phyloP scores from a whole-genome alignment of 176 grass and related monocot species.

The Ananas comosus region DNA sequence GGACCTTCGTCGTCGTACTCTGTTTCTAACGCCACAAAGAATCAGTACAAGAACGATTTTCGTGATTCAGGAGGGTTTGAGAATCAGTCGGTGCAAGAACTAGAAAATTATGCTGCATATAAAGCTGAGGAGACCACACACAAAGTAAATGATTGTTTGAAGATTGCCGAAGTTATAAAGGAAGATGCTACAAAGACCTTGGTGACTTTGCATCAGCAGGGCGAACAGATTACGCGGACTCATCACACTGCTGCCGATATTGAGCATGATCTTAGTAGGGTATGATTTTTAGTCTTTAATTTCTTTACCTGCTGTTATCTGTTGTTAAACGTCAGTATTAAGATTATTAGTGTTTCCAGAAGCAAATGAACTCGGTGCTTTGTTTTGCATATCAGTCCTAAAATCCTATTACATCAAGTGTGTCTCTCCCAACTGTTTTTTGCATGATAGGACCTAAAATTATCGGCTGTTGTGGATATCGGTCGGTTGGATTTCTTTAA shows the following conservation, averaged over 20 bases:
- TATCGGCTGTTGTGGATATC: no score
- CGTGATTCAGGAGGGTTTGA: conserved; percentile 18
- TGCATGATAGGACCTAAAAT: no score
- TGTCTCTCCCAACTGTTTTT: no score
- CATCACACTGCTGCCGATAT: conserved; percentile 18
- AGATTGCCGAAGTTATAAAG: conserved; percentile 23
- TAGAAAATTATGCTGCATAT: conserved; percentile 26
- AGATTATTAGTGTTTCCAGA: no score
- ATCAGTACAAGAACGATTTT: conserved; percentile 20
- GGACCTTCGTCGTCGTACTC: background rate
- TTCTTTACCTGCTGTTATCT: background rate
- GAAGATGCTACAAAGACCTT: conserved; percentile 24
- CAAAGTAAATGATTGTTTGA: conserved; percentile 24
- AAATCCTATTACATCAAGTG: no score
- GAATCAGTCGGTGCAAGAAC: conserved; percentile 27
- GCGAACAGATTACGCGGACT: conserved; percentile 15
- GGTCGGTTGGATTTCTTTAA: no score
- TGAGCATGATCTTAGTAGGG: conserved; percentile 26
- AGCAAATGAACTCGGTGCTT: no score
- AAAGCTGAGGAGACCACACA: conserved; percentile 20
- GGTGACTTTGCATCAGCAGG: conserved; percentile 20
- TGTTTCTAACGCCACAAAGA: background rate
- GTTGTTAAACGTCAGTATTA: no score
- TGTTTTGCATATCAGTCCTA: no score
- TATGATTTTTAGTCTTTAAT: background rate